A percentile compares a stretch with the other conserved stretches of the same genome.
phyloP scores from a whole-genome alignment of 1,284 basidiomycete species.

The Omphalotus olearius region DNA sequence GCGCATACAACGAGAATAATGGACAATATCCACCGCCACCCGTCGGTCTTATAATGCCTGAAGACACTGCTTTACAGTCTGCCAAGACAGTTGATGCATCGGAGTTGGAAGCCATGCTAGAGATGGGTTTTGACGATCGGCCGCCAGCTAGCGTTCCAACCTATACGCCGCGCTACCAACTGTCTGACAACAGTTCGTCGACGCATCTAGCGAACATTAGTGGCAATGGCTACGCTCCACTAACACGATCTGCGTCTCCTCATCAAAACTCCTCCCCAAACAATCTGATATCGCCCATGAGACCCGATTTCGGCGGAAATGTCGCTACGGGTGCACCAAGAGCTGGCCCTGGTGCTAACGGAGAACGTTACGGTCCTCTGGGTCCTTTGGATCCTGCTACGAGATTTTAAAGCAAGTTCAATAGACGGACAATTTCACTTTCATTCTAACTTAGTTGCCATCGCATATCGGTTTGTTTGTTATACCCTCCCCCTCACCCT shows the following conservation, averaged over 20 bases:
- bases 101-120: slow-evolving; percentile 86
- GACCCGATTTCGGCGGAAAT: slow-evolving; percentile 22
- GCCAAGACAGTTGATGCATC: slow-evolving; percentile 67
- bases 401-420: slow-evolving; percentile 31
- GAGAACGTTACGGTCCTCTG: slow-evolving; percentile 65
- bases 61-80: slow-evolving; percentile 37
- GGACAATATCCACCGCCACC: slow-evolving; percentile 80
- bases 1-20: slow-evolving; percentile 85
- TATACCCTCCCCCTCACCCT: slow-evolving; percentile 32
- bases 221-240: slow-evolving; percentile 52
- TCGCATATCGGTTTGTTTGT: slow-evolving; percentile 23
- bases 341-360: slow-evolving; percentile 33
- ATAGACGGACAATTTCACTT: slow-evolving; percentile 9
- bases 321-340: slow-evolving; percentile 10
- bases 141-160: slow-evolving; percentile 35
- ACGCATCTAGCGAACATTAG: slow-evolving; percentile 33
- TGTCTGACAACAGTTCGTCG: slow-evolving; percentile 47
- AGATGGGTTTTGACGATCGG: slow-evolving; percentile 80
- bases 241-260: slow-evolving; percentile 47
- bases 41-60: slow-evolving; percentile 53
- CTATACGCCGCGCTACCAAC: slow-evolving; percentile 53
- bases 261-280: slow-evolving; percentile 26
- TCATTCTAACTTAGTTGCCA: background rate
- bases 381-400: slow-evolving; percentile 70
- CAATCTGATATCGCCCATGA: slow-evolving; percentile 45